Evolutionary conservation across 2,329 filamentous ascomycete species (phyloP).

Genomic region (Xylariaceae sp.): DNA sequence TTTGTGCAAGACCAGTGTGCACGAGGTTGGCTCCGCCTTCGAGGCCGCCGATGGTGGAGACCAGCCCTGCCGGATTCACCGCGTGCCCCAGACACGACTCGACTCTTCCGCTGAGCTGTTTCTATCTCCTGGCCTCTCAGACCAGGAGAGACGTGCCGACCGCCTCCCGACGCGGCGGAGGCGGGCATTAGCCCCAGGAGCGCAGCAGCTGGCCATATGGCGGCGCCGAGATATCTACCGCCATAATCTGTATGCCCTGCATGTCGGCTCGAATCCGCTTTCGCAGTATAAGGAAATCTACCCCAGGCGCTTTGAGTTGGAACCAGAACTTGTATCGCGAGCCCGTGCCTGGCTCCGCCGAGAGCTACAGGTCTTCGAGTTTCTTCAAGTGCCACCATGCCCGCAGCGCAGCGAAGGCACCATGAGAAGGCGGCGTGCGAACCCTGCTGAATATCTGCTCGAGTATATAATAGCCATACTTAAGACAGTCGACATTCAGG

Average conservation of each 20-base stretch:
- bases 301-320: slow-evolving; percentile 54
- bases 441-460: slow-evolving; percentile 75
- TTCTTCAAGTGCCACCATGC: slow-evolving; percentile 40
- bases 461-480: slow-evolving; percentile 81
- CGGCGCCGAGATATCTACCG: slow-evolving; percentile 67
- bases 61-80: slow-evolving; percentile 48
- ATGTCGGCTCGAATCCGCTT: slow-evolving; percentile 73
- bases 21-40: slow-evolving; percentile 59
- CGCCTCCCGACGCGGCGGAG: neutral
- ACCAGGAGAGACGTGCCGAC: slow-evolving; percentile 3
- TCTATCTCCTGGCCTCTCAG: no score
- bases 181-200: no score
- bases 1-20: slow-evolving; percentile 58
- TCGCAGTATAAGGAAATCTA: slow-evolving; percentile 71
- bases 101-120: no score
- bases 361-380: slow-evolving; percentile 77
- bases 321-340: slow-evolving; percentile 62
- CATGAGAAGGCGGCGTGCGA: slow-evolving; percentile 38
- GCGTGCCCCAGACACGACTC: slow-evolving; percentile 6
- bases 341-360: slow-evolving; percentile 76
- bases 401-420: slow-evolving; percentile 13
- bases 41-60: slow-evolving; percentile 35
- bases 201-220: no score
- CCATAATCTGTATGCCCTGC: slow-evolving; percentile 64
- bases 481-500: slow-evolving; percentile 75